A percentile compares a stretch with the other conserved stretches of the same genome.
Evolutionary conservation across 2,329 filamentous ascomycete genomes (phyloP).

Genomic region (Thielaviopsis euricoi): DNA sequence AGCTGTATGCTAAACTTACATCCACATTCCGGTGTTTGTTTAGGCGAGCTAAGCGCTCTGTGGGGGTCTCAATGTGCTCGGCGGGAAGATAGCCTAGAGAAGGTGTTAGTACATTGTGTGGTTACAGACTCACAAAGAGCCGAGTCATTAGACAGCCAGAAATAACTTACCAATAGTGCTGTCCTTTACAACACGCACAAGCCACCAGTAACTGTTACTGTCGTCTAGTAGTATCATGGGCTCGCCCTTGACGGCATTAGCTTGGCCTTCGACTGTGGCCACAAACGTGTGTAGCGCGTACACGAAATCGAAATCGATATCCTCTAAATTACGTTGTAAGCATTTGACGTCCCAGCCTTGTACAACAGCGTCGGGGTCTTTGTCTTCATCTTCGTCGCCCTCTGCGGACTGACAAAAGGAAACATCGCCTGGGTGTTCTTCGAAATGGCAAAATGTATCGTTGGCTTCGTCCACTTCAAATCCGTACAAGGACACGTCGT

Average conservation of each 20-base stretch:
- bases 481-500: neutral
- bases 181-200: constrained; percentile 92
- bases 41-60: constrained; percentile 76
- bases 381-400: constrained; percentile 13
- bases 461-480: constrained; percentile 24
- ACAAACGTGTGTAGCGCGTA: constrained; percentile 97
- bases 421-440: constrained; percentile 30
- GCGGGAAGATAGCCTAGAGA: constrained; percentile 74
- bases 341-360: constrained; percentile 60
- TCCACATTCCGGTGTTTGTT: constrained; percentile 99
- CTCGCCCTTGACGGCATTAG: constrained; percentile 94
- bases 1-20: constrained; percentile 35
- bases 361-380: constrained; percentile 48
- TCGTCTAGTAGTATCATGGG: constrained; percentile 98
- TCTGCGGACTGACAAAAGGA: constrained; percentile 22
- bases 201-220: constrained; percentile 99
- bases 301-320: constrained; percentile 99
- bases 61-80: constrained; percentile 96
- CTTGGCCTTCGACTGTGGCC: constrained; percentile 93
- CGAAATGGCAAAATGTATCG: constrained; percentile 27
- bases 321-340: constrained; percentile 83
- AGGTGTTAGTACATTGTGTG: constrained; percentile 16
- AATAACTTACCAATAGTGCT: constrained; percentile 59
- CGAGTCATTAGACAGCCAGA: too few relatives aligned
- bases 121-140: neutral